A percentile compares a stretch with the other conserved stretches of the same genome.
These are phyloP conservation scores for Penicillium longicatenatum DNA, from an alignment of 495 filamentous ascomycete genomes.

Conservation along the genomic window DNA sequence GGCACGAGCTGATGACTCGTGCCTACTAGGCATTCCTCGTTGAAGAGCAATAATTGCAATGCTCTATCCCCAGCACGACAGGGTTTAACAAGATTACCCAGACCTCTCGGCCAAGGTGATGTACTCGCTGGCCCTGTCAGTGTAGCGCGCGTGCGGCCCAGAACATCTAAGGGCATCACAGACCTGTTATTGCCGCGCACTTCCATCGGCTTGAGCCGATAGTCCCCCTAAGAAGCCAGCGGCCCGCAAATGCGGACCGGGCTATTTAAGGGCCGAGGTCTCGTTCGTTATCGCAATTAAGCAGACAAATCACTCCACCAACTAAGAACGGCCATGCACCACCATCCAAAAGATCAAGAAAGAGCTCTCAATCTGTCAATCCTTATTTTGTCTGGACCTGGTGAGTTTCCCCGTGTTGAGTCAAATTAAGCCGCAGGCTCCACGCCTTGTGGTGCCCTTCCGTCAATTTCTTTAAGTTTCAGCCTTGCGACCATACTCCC, in stretches of 20 bases:
- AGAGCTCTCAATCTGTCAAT: constrained; percentile 50
- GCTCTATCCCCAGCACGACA: constrained; percentile 76
- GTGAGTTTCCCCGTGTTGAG: constrained; percentile 70
- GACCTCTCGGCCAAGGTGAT: constrained; percentile 68
- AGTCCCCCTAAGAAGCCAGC: constrained; percentile 72
- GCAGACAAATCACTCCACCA: constrained; percentile 72
- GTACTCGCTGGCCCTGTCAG: constrained; percentile 55
- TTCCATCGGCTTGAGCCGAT: constrained; percentile 70
- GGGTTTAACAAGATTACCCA: constrained; percentile 78
- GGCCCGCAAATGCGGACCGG: constrained; percentile 62
- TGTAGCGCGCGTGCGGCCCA: constrained; percentile 74
- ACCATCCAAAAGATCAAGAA: constrained; percentile 68
- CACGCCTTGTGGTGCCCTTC: constrained; percentile 62
- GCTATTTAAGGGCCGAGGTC: constrained; percentile 76
- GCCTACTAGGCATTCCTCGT: constrained; percentile 60
- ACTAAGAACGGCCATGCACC: constrained; percentile 69
- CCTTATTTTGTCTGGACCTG: constrained; percentile 67
- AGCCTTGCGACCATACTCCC: constrained; percentile 74
- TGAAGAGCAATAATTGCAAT: constrained; percentile 83
- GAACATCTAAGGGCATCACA: constrained; percentile 74
- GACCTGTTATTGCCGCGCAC: constrained; percentile 72
- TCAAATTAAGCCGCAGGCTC: constrained; percentile 73
- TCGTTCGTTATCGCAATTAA: constrained; percentile 78
- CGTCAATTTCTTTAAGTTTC: constrained; percentile 72
- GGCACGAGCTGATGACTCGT: constrained; percentile 66